Base-by-base conservation (phyloP, 345 rosid genomes). In the Euphorbia peplus region DNA sequence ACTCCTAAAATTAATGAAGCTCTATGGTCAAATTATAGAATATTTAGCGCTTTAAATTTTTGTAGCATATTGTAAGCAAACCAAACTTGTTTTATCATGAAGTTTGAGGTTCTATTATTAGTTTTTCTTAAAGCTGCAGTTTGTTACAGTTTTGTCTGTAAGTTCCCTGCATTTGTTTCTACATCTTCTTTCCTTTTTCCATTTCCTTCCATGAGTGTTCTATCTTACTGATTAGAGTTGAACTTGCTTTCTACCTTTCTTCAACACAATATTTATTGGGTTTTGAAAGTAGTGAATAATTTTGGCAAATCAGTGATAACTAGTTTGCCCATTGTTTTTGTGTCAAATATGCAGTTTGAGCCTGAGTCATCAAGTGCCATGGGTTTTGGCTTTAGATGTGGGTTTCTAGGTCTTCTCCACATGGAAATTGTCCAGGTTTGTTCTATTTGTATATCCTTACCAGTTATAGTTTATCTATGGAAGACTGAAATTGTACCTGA, bases 311-410 rank as follows among this genome's bases (percentile, higher is more conserved):
- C 14, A 44, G 22, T 22, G n/a, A 26, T 72, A 16, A 32, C 12
- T 44, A 12, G 39, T 10, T 46, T 55, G 44, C 28, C 74, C 26
- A 51, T 35, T 64, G 44, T 60, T 73, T 63, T 65, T 79, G 44
- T 73, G 69, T 46, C 66, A 59, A 61, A 61, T 64, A 57, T 84
- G 72, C 84, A 93, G 97, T 93, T 93, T 79, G 98, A 93, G 82
- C 98, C 98, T 26, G 98, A 93, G 86, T 78, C 90, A 58, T 93
- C 98, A 75, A 93, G 83, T 79, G 98, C 98, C 70, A 93, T 93
- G 98, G 98, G 98, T 70, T 93, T 91, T 83, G 98, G 97, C 72
- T 93, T 91, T 83, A 87, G 98, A 76, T 93, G 98, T 61, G 98
- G 98, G 60, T 93, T 91, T 83, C 75, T 93, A 87, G 98, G 98